A percentile compares a stretch with the other conserved stretches of the same genome.
Evolutionary conservation across 2,329 filamentous ascomycete species (phyloP).

Genomic region (Monosporascus sp.): DNA sequence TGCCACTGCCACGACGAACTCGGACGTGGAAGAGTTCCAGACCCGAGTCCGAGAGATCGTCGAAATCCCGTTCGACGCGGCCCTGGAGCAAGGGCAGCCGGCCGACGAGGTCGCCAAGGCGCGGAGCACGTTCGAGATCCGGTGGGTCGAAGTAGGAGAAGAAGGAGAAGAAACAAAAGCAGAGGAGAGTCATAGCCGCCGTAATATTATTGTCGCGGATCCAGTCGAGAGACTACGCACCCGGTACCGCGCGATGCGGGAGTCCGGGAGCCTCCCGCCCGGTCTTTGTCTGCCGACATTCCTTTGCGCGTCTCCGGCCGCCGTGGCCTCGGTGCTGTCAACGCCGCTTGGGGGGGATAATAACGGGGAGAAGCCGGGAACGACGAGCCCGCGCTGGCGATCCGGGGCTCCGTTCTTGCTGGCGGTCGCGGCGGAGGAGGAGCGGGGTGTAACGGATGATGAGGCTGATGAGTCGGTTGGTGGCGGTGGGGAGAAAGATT

Average conservation of each 20-base stretch:
- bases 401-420: slow-evolving; percentile 10
- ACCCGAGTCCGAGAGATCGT: slow-evolving; percentile 1
- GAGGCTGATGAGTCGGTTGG: slow-evolving; percentile 5
- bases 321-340: neutral
- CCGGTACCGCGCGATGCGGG: neutral
- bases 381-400: slow-evolving; percentile 4
- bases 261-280: neutral
- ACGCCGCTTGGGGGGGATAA: too few relatives aligned
- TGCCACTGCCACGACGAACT: neutral
- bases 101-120: slow-evolving; percentile 6
- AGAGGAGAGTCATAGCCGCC: too few relatives aligned
- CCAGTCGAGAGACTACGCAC: slow-evolving; percentile 1
- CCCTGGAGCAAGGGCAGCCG: slow-evolving; percentile 5
- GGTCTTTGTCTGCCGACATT: slow-evolving; percentile 6
- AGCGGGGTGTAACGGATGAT: slow-evolving; percentile 3
- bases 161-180: neutral
- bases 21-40: slow-evolving; percentile 10
- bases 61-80: slow-evolving; percentile 4
- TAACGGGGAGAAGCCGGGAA: slow-evolving; percentile 5
- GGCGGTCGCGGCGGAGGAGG: slow-evolving; percentile 8
- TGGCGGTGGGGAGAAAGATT: slow-evolving; percentile 3
- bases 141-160: slow-evolving; percentile 9
- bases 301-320: slow-evolving; percentile 12
- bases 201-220: neutral
- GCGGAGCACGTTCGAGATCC: slow-evolving; percentile 7